Base-by-base conservation (phyloP, 116 monocot genomes). In the Posidonia oceanica region DNA sequence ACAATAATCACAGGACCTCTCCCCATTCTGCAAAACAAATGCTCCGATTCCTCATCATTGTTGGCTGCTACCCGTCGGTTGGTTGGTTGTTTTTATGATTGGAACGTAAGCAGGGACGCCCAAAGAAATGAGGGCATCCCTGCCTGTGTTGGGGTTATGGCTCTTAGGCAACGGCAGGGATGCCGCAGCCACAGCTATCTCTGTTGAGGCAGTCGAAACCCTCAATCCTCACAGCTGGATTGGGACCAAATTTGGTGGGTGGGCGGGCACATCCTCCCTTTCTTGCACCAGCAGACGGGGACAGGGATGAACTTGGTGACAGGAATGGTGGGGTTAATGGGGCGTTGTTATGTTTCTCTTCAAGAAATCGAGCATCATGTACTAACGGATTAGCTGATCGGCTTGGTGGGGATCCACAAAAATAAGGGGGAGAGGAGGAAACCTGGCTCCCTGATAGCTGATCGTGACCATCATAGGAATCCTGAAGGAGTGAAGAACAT, bases 331-430 rank as follows among this genome's bases (percentile, higher is more conserved):
- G 38, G 14, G 75, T 18, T 52, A 51, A 7, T 16, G 59, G 67
- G 48, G 48, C 12, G 48, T 7, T 3, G 74, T 17, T 1, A 39
- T 7, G 0, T 2, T 67, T 62, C 21, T 63, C 59, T 51, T 80
- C 75, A 38, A 51, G 64, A 72, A 86, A 86, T 3, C 78, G 73
- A 70, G 86, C 61, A 70, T 86, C 86, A 12, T 68, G 75, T 4
- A 80, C 75, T 52, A 86, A 52, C 14, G 86, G 86, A 75, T 86
- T 86, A n/a, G 72, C 66, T 2, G 77, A 61, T 51, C 86, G 41
- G 57, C 74, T 73, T 54, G 86, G 82, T 4, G 86, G 86, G n/a
- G 86, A 85, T 2, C 80, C 80, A 57, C 77, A 80, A 36, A 77
- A 82, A 65, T 73, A 78, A 22, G 42, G 65, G 37, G 22, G 39